Evolutionary conservation across 495 filamentous ascomycete species (phyloP).

Genomic region (Astrothelium macrocarpum): DNA sequence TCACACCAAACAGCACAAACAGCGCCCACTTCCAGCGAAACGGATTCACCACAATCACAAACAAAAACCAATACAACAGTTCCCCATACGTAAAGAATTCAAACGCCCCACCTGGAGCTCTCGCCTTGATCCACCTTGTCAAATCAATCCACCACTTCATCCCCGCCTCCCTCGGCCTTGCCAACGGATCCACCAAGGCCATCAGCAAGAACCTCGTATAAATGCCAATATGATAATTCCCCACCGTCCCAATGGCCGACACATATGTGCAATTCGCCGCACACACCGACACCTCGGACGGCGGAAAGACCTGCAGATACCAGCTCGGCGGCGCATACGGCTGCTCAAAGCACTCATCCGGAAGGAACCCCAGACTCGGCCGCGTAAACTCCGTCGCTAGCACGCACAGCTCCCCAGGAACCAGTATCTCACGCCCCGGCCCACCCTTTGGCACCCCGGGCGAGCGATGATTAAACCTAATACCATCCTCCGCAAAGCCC

Average conservation of each 20-base stretch:
- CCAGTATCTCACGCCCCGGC: constrained; percentile 50
- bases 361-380: constrained; percentile 63
- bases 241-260: constrained; percentile 69
- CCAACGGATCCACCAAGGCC: constrained; percentile 72
- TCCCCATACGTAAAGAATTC: constrained; percentile 73
- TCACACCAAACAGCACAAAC: constrained; percentile 73
- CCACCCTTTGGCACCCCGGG: constrained; percentile 66
- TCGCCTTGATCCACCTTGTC: constrained; percentile 61
- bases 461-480: constrained; percentile 58
- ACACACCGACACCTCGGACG: constrained; percentile 52
- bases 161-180: constrained; percentile 56
- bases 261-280: constrained; percentile 80
- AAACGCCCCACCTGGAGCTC: constrained; percentile 41
- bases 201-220: constrained; percentile 78
- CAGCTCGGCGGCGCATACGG: constrained; percentile 73
- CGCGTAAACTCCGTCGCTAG: constrained; percentile 77
- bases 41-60: constrained; percentile 67
- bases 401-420: constrained; percentile 66
- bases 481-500: constrained; percentile 51
- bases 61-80: constrained; percentile 75
- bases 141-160: constrained; percentile 86
- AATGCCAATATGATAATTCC: constrained; percentile 83
- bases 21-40: constrained; percentile 75
- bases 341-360: constrained; percentile 56
- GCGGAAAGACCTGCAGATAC: constrained; percentile 79